Percentiles rank a stretch among this genome's conserved stretches.
These are phyloP conservation scores for Colletotrichum tropicale DNA, from an alignment of 2,329 filamentous ascomycete genomes.

Conservation along the genomic window DNA sequence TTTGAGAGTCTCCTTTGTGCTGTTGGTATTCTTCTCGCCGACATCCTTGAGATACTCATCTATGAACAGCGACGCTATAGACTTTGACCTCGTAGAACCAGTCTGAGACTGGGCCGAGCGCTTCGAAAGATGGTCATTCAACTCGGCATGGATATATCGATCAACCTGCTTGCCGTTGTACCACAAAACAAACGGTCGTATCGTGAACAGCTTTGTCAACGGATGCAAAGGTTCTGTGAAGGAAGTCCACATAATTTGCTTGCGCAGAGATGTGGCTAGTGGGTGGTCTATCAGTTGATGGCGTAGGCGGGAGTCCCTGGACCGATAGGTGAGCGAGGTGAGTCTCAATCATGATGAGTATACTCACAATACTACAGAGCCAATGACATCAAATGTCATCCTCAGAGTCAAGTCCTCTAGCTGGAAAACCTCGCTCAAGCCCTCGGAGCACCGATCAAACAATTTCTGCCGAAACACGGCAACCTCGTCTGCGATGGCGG, in stretches of 20 bases:
- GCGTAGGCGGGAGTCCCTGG: constrained; percentile 30
- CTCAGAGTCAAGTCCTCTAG: constrained; percentile 40
- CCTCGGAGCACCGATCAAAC: neutral
- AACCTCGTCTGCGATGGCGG: constrained; percentile 40
- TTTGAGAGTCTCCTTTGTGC: neutral
- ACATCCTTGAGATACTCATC: neutral
- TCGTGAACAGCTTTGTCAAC: neutral
- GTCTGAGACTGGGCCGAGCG: neutral
- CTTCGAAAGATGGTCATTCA: neutral
- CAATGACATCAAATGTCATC: constrained; percentile 44
- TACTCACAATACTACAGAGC: constrained; percentile 32
- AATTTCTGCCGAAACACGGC: constrained; percentile 30
- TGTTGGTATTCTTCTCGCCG: neutral
- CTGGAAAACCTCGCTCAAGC: constrained; percentile 15
- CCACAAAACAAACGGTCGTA: neutral
- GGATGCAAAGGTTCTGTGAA: neutral
- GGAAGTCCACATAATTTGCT: neutral
- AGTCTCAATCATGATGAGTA: no score
- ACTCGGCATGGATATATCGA: neutral
- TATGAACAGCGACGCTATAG: neutral
- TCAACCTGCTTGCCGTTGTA: neutral
- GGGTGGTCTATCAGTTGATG: constrained; percentile 26
- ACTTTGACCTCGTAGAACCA: neutral
- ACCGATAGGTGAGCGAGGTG: constrained; percentile 14
- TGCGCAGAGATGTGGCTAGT: neutral